These are phyloP conservation scores for Neurospora sp. DNA, from an alignment of 495 filamentous ascomycete species.

Conservation along the genomic window DNA sequence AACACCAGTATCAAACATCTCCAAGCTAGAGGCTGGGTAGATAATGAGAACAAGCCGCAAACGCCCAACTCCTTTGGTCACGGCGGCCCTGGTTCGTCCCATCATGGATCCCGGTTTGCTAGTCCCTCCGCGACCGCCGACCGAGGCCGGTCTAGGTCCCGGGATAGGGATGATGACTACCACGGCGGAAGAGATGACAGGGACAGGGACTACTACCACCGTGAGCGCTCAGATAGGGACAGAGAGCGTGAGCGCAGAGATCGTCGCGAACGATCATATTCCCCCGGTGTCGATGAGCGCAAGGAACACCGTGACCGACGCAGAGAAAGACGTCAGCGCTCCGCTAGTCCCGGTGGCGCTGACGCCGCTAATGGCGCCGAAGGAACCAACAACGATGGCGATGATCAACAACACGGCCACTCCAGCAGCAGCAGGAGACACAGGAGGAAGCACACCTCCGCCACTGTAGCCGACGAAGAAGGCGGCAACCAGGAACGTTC, in stretches of 20 bases:
- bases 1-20: constrained; percentile 57
- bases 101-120: background rate
- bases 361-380: constrained; percentile 40
- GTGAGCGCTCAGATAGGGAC: constrained; percentile 21
- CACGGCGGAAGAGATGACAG: constrained; percentile 17
- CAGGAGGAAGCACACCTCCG: constrained; percentile 32
- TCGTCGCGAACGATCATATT: constrained; percentile 3
- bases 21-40: constrained; percentile 38
- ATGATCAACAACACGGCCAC: constrained; percentile 37
- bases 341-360: constrained; percentile 18
- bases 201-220: constrained; percentile 11
- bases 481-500: constrained; percentile 31
- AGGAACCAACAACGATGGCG: constrained; percentile 43
- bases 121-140: background rate
- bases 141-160: constrained; percentile 7
- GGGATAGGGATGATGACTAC: constrained; percentile 11
- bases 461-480: constrained; percentile 21
- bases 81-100: background rate
- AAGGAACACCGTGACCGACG: constrained; percentile 23
- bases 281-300: constrained; percentile 31
- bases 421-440: constrained; percentile 35
- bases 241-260: constrained; percentile 21
- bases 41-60: constrained; percentile 26
- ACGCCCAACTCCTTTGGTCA: constrained; percentile 16
- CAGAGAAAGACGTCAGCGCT: background rate